Base-by-base conservation (phyloP, 768 basidiomycete species). In the Clathrus columnatus region DNA sequence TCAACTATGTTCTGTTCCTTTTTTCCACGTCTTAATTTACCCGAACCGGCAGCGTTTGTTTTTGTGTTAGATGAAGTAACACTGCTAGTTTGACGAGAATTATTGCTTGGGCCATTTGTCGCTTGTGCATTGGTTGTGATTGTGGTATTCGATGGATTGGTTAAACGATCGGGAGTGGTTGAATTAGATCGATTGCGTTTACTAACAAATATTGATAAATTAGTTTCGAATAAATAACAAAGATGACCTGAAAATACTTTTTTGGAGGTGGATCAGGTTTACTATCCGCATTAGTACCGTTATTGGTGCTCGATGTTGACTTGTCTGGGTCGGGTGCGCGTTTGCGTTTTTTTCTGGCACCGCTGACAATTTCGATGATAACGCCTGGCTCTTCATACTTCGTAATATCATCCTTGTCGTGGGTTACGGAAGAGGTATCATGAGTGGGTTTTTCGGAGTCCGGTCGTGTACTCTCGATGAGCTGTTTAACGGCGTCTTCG, bases 311-410 rank as follows among this genome's bases (percentile, higher is more conserved):
- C 10, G 36, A 36, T 36, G 36, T n/a, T n/a, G 36, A 36, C 36
- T 36, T 36, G 36, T 36, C 36, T 11, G 36, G 36, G n/a, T 36
- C 36, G 36, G n/a, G 36, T 36, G n/a, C 36, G 49, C 88, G 79
- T 67, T 90, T 91, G 65, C 89, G 78, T 69, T 90, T 91, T 69
- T 65, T 70, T 62, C 82, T 82, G 57, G 77, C 78, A 55, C 67
- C 73, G 45, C 62, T 64, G 20, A 65, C 66, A 44, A 61, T 59
- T 21, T 84, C 81, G 16, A 51, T 47, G 30, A 44, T 59, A n/a
- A 58, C 48, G 16, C 50, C 48, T n/a, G 51, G 45, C 44, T 58
- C 62, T 18, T 82, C 81, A 14, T 77, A 77, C 36, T 78, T 78
- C 7, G 58, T 48, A 41, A 51, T 51, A 45, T 59, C 54, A 16